phyloP scores from a whole-genome alignment of 140 eudicot species.

The Senecio squalidus region DNA sequence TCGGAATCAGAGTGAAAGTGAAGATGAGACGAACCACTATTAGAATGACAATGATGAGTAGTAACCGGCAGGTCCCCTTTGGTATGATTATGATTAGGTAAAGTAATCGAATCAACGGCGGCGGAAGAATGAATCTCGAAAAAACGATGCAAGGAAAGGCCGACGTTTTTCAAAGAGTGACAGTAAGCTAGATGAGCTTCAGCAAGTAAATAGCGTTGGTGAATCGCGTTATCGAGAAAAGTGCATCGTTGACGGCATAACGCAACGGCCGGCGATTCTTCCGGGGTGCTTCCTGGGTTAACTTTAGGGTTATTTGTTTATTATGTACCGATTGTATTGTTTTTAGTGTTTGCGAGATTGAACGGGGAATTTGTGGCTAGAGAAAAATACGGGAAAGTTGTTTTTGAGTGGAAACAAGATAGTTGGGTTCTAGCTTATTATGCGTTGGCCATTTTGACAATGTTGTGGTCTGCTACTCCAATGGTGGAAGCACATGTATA shows the following conservation, averaged over 20 bases:
- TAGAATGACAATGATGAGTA: slow-evolving; percentile 47
- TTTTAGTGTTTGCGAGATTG: too few relatives aligned
- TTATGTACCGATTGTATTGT: too few relatives aligned
- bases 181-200: slow-evolving; percentile 76
- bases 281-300: too few relatives aligned
- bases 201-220: slow-evolving; percentile 61
- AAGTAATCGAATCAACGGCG: slow-evolving; percentile 27
- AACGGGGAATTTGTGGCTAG: too few relatives aligned
- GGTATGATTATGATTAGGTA: slow-evolving; percentile 10
- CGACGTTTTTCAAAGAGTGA: slow-evolving; percentile 59
- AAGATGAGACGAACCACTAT: slow-evolving; percentile 65
- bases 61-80: too few relatives aligned
- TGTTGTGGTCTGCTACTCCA: too few relatives aligned
- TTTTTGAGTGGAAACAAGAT: too few relatives aligned
- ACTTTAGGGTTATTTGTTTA: too few relatives aligned
- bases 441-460: too few relatives aligned
- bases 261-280: slow-evolving; percentile 82
- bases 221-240: slow-evolving; percentile 68
- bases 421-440: too few relatives aligned
- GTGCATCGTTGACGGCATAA: slow-evolving; percentile 64
- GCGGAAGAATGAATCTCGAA: slow-evolving; percentile 40
- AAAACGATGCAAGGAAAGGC: slow-evolving; percentile 62
- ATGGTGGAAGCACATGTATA: too few relatives aligned
- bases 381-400: too few relatives aligned
- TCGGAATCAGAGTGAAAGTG: slow-evolving; percentile 64